Evolutionary conservation across 139 green algal species (phyloP).

Genomic region (Zygnema cylindricum): DNA sequence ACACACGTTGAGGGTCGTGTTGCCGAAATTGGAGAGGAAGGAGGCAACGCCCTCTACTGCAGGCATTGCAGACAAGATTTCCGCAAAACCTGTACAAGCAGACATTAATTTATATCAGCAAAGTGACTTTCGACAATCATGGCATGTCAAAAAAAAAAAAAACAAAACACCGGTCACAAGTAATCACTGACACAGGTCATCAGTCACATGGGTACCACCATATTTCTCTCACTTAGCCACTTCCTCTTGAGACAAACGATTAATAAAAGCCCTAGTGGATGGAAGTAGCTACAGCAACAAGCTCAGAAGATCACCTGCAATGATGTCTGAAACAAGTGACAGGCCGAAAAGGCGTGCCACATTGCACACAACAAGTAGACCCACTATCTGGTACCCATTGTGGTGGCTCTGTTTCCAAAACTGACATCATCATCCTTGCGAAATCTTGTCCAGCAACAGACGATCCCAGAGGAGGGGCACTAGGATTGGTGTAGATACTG

Average conservation of each 20-base stretch:
- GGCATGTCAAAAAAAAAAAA: neutral
- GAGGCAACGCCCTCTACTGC: slow-evolving; percentile 22
- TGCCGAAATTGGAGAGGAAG: slow-evolving; percentile 45
- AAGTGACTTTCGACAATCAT: neutral
- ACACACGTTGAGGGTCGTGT: slow-evolving; percentile 52
- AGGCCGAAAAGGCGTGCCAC: slow-evolving; percentile 27
- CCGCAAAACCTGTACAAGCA: slow-evolving; percentile 55
- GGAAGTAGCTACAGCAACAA: no score
- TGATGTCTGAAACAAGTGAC: slow-evolving; percentile 46
- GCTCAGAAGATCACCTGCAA: slow-evolving; percentile 54
- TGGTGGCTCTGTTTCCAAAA: slow-evolving; percentile 51
- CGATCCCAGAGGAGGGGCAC: slow-evolving; percentile 23
- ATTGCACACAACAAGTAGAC: slow-evolving; percentile 46
- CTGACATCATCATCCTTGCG: neutral
- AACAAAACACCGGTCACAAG: neutral
- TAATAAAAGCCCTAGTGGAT: neutral
- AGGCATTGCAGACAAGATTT: slow-evolving; percentile 23
- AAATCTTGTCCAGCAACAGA: slow-evolving; percentile 12
- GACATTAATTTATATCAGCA: no score
- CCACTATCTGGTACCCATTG: slow-evolving; percentile 54
- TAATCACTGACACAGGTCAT: neutral
- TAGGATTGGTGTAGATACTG: slow-evolving; percentile 14
- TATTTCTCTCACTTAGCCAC: neutral
- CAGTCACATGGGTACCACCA: neutral
- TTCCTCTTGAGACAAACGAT: neutral